Percentiles rank a stretch among this genome's conserved stretches.
These are phyloP conservation scores for Macrophomina pseudophaseolina DNA, from an alignment of 2,329 filamentous ascomycete species.

Conservation along the genomic window DNA sequence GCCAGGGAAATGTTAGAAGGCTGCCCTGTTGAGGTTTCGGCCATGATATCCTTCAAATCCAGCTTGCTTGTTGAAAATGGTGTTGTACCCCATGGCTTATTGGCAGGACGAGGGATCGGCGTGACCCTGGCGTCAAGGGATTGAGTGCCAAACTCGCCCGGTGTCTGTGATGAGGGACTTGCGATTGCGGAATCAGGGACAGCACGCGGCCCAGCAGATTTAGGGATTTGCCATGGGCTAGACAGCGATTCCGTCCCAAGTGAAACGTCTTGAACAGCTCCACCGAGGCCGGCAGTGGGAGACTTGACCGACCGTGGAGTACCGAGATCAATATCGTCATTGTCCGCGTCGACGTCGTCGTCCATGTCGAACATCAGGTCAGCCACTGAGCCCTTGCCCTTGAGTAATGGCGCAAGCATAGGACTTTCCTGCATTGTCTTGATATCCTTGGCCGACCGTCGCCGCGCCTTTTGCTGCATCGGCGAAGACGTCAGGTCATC, in stretches of 20 bases:
- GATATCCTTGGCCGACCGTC: conserved; percentile 44
- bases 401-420: conserved; percentile 69
- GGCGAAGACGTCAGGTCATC: conserved; percentile 59
- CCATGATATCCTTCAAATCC: conserved; percentile 79
- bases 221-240: conserved; percentile 9
- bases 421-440: conserved; percentile 62
- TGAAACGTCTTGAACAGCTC: conserved; percentile 4
- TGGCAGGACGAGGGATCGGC: conserved; percentile 31
- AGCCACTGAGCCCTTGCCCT: conserved; percentile 68
- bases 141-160: background rate
- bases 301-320: background rate
- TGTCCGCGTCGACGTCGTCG: conserved; percentile 63
- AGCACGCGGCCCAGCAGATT: background rate
- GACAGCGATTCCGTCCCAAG: background rate
- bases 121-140: background rate
- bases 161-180: background rate
- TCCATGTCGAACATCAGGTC: conserved; percentile 97
- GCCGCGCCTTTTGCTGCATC: conserved; percentile 18
- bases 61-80: conserved; percentile 66
- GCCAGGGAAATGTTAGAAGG: conserved; percentile 60
- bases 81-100: conserved; percentile 59
- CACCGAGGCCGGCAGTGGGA: conserved; percentile 2
- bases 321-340: conserved; percentile 6
- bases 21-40: conserved; percentile 52
- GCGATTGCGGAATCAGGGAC: background rate